phyloP scores from a whole-genome alignment of 2,329 filamentous ascomycete species.

The Fusarium sororula region DNA sequence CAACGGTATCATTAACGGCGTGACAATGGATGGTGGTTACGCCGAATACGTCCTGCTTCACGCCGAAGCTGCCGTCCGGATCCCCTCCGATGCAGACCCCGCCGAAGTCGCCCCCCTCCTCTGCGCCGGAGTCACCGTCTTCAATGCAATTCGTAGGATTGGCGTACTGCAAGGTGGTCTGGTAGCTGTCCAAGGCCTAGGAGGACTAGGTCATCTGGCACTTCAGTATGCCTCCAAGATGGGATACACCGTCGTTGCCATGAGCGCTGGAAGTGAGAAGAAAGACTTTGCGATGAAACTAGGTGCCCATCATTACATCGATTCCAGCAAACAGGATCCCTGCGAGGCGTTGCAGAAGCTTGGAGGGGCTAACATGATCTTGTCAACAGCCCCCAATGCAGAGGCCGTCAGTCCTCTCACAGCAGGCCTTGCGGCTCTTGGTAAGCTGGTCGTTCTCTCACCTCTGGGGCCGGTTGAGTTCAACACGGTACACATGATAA shows the following conservation, averaged over 20 bases:
- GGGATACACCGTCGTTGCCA: conserved; percentile 76
- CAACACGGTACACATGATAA: conserved; percentile 53
- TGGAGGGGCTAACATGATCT: conserved; percentile 69
- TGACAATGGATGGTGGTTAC: conserved; percentile 72
- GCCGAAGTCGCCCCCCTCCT: conserved; percentile 66
- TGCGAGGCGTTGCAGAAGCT: conserved; percentile 60
- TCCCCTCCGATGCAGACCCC: conserved; percentile 61
- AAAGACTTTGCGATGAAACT: conserved; percentile 67
- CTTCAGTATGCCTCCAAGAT: conserved; percentile 79
- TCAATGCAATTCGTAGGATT: conserved; percentile 66
- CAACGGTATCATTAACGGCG: conserved; percentile 69
- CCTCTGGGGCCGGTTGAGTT: conserved; percentile 57
- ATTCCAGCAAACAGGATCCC: conserved; percentile 62
- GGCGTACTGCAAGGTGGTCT: conserved; percentile 59
- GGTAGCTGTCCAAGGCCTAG: conserved; percentile 72
- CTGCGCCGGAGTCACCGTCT: conserved; percentile 73
- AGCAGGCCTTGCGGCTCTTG: conserved; percentile 60
- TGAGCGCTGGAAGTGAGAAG: conserved; percentile 73
- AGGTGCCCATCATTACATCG: conserved; percentile 55
- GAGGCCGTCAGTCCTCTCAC: conserved; percentile 62
- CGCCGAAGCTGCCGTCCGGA: conserved; percentile 66
- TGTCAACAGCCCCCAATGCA: conserved; percentile 70
- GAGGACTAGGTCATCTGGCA: conserved; percentile 79
- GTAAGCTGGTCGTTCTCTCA: conserved; percentile 65
- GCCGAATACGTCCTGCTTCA: conserved; percentile 70